phyloP scores from a whole-genome alignment of 139 green algal genomes.

The Ettlia oleoabundans region DNA sequence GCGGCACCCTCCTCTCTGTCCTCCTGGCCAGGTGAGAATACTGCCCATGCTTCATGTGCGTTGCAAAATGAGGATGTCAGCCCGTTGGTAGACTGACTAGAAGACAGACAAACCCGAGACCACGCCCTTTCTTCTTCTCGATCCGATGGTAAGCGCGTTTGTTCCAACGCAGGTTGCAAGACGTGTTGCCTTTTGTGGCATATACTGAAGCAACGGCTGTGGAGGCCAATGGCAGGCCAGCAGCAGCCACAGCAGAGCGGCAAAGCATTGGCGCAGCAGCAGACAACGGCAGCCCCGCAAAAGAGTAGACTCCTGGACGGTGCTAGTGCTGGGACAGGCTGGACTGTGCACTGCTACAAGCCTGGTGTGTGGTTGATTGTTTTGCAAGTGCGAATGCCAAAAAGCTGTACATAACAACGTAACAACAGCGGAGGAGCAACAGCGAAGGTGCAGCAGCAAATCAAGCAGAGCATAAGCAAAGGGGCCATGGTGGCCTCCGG shows the following conservation, averaged over 20 bases:
- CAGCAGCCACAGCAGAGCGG: neutral
- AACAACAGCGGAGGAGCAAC: neutral
- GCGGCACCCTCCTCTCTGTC: conserved; percentile 17
- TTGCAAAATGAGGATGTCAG: too few relatives aligned
- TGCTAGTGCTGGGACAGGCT: too few relatives aligned
- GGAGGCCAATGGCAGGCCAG: neutral
- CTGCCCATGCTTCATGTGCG: too few relatives aligned
- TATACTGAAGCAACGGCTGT: neutral
- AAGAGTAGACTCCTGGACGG: too few relatives aligned
- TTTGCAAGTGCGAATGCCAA: neutral
- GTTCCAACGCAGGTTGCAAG: neutral
- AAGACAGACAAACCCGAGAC: too few relatives aligned
- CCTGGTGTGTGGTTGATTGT: too few relatives aligned
- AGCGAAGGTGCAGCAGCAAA: neutral
- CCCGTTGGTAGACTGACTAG: too few relatives aligned
- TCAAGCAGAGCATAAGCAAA: neutral
- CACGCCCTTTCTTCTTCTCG: too few relatives aligned
- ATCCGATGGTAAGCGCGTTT: neutral
- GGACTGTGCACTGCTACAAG: too few relatives aligned
- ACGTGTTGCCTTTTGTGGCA: conserved; percentile 39
- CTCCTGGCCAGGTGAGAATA: conserved; percentile 29
- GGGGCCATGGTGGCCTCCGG: too few relatives aligned
- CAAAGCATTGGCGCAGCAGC: neutral
- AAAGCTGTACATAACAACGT: neutral
- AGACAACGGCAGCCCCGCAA: neutral